These are phyloP conservation scores for Melastoma candidum DNA, from an alignment of 441 rosid genomes.

Conservation along the genomic window DNA sequence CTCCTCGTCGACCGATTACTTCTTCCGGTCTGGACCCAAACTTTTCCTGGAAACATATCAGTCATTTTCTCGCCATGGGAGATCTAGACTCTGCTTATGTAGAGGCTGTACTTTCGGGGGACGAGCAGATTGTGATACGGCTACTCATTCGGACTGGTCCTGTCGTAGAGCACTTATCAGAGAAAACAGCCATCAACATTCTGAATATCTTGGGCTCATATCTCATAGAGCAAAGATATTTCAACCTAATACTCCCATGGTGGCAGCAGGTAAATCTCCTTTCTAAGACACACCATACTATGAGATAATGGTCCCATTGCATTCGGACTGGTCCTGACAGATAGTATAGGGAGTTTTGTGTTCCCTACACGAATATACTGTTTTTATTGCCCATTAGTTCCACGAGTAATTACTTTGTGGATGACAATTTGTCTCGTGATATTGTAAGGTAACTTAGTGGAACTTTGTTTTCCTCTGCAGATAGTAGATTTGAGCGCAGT, in stretches of 20 bases:
- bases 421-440: not conserved
- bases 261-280: slow-evolving; percentile 65
- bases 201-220: slow-evolving; percentile 49
- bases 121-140: slow-evolving; percentile 61
- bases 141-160: slow-evolving; percentile 89
- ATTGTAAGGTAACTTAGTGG: not conserved
- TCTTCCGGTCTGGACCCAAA: not conserved
- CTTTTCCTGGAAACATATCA: slow-evolving; percentile 45
- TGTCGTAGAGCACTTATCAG: slow-evolving; percentile 56
- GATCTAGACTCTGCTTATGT: slow-evolving; percentile 72
- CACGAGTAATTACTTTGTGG: not conserved
- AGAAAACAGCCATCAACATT: slow-evolving; percentile 49
- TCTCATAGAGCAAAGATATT: slow-evolving; percentile 60
- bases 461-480: slow-evolving; percentile 24
- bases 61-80: slow-evolving; percentile 48
- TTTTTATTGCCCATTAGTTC: not conserved
- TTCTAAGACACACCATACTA: slow-evolving; percentile 4
- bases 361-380: not conserved
- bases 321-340: not conserved
- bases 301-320: slow-evolving; percentile 4
- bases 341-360: not conserved
- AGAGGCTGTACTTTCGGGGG: slow-evolving; percentile 56
- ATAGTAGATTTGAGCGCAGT: slow-evolving; percentile 59
- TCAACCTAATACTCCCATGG: slow-evolving; percentile 67
- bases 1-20: too few relatives aligned